Percentiles rank a stretch among this genome's conserved stretches.
Conservation (phyloP, 2,329 filamentous ascomycete genomes). For the Ascochyta pisi region DNA sequence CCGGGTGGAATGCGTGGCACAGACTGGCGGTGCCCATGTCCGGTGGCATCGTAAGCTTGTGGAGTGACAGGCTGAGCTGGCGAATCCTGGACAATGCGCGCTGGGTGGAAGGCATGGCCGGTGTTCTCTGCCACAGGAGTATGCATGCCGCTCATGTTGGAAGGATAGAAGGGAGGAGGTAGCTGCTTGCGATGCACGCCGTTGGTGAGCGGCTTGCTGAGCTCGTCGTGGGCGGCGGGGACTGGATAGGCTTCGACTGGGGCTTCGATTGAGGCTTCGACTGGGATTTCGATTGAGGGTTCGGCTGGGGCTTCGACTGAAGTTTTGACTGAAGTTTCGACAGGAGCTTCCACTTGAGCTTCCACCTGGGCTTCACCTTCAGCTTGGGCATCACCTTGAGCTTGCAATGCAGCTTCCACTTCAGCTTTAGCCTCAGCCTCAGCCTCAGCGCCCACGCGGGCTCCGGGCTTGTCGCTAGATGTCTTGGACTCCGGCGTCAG, state of each 20-base stretch:
- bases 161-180: slow-evolving; percentile 47
- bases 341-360: no score
- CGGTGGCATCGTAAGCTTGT: slow-evolving; percentile 25
- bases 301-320: no score
- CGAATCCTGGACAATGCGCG: slow-evolving; percentile 49
- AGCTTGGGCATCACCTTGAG: no score
- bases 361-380: no score
- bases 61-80: slow-evolving; percentile 44
- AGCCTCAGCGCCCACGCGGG: slow-evolving; percentile 5
- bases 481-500: slow-evolving; percentile 40
- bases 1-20: slow-evolving; percentile 42
- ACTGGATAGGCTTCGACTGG: background rate
- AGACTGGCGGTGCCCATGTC: slow-evolving; percentile 26
- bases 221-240: slow-evolving; percentile 8
- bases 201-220: slow-evolving; percentile 27
- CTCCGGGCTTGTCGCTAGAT: slow-evolving; percentile 24
- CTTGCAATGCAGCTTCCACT: no score
- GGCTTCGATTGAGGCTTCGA: no score
- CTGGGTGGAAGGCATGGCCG: slow-evolving; percentile 35
- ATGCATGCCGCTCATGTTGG: slow-evolving; percentile 31
- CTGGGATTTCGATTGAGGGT: no score
- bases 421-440: background rate
- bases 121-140: slow-evolving; percentile 31
- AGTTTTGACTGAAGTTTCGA: no score
- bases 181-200: slow-evolving; percentile 39